Percentiles rank a stretch among this genome's conserved stretches.
phyloP scores from a whole-genome alignment of 2,329 filamentous ascomycete species.

The Arthrobotrys conoides region DNA sequence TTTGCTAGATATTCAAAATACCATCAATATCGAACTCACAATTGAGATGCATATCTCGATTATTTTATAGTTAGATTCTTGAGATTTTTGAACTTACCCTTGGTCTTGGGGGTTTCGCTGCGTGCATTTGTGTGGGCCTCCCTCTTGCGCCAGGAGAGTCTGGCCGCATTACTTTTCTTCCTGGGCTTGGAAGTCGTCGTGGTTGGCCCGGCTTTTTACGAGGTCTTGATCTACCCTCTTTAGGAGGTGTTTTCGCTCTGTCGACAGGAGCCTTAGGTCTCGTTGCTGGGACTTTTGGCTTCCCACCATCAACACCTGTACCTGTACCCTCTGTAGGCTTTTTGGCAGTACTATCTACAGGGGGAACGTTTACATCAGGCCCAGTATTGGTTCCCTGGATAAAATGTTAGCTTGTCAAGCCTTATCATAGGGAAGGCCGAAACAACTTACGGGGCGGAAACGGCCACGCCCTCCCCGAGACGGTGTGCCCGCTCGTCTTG shows the following conservation, averaged over 20 bases:
- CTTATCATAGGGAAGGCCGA: background rate
- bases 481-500: too few species aligned
- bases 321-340: background rate
- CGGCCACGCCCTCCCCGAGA: background rate
- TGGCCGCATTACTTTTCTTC: background rate
- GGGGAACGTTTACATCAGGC: too few species aligned
- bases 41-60: background rate
- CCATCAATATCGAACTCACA: background rate
- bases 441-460: background rate
- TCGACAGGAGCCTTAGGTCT: background rate
- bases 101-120: background rate
- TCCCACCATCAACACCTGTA: background rate
- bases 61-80: background rate
- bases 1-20: background rate
- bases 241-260: background rate
- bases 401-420: background rate
- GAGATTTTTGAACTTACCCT: background rate
- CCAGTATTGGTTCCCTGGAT: background rate
- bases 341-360: too few species aligned
- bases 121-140: background rate
- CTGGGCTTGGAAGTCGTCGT: background rate
- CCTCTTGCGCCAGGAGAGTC: background rate
- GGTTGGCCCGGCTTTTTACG: background rate
- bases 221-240: background rate
- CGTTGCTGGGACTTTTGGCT: background rate